Evolutionary conservation across 2,329 filamentous ascomycete genomes (phyloP).

Genomic region (Microcera coccophila): DNA sequence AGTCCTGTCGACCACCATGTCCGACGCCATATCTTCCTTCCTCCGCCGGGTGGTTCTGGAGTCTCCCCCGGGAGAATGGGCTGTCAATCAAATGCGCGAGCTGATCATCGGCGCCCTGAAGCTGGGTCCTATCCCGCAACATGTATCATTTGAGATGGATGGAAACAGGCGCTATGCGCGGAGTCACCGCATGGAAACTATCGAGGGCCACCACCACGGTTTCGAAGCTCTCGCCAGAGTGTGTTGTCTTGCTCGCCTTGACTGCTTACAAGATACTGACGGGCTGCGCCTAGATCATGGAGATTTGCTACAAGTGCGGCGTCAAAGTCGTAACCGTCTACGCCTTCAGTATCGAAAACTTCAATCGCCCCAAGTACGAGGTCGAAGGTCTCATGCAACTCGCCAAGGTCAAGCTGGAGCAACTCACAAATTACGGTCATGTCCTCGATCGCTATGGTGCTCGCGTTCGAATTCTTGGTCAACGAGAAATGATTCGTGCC

Average conservation of each 20-base stretch:
- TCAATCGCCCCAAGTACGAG: constrained; percentile 93
- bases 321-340: constrained; percentile 97
- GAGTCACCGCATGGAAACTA: constrained; percentile 87
- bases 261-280: constrained; percentile 5
- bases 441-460: constrained; percentile 91
- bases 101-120: constrained; percentile 82
- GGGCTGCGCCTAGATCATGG: constrained; percentile 64
- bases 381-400: constrained; percentile 97
- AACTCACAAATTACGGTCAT: constrained; percentile 89
- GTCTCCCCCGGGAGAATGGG: constrained; percentile 89
- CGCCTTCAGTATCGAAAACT: constrained; percentile 98
- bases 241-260: constrained; percentile 43
- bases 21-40: constrained; percentile 49
- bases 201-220: constrained; percentile 92
- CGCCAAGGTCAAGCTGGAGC: constrained; percentile 89
- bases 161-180: constrained; percentile 92
- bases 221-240: constrained; percentile 92
- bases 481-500: constrained; percentile 74
- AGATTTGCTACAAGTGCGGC: constrained; percentile 96
- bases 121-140: constrained; percentile 87
- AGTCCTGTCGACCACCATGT: constrained; percentile 37
- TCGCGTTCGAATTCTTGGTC: constrained; percentile 77
- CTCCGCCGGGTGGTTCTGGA: constrained; percentile 68
- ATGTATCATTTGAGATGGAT: constrained; percentile 99
- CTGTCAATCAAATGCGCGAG: constrained; percentile 72